Base-by-base conservation (phyloP, 2,329 filamentous ascomycete species). In the Thielaviopsis ethacetica region DNA sequence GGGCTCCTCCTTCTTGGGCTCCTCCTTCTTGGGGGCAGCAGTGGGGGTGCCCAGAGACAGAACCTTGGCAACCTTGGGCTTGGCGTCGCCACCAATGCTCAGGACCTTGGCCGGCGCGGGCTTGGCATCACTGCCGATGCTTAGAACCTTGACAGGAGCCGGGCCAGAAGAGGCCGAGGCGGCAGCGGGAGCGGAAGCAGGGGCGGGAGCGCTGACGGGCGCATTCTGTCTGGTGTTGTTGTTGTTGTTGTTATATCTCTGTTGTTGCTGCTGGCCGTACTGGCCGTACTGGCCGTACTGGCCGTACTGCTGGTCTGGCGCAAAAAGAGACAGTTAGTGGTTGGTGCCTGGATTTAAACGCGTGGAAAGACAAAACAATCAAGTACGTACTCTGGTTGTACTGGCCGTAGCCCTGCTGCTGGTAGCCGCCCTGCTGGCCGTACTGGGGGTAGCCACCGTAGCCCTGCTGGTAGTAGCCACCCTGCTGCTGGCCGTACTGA, bases 71-170 rank as follows among this genome's bases (percentile, higher is more conserved):
- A 34, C 65, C 69, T 76, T 76, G 62, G 75, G 71, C 68, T 82
- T 79, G 44, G 78, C 73, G n/a, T 73, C 71, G 19, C 74, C 77
- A 52, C 86, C 85, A 59, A 95, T 84, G 53, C 86, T 86, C 27
- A 91, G 76, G n/a, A 91, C 85, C 71, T 91, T 91, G 58, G 76
- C 71, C 67, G 27, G 71, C 65, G 24, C n/a, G 62, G 74, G 71
- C 68, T 82, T 79, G 41, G 78, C 73, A n/a, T 73, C 71, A n/a
- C 73, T 77, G 53, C 86, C 85, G 58, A 95, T 84, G 52, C 86
- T 86, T 26, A 91, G 76, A 17, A 77, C 76, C 69, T 78, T 82
- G 66, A 71, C 75, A 61, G 71, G 70, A 65, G 77, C 68, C 57
- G 79, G 75, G 72, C 83, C 74, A 65, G 75, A 67, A 22, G 74